Evolutionary conservation across 2,329 filamentous ascomycete genomes (phyloP).

Genomic region (Paecilomyces niveus): DNA sequence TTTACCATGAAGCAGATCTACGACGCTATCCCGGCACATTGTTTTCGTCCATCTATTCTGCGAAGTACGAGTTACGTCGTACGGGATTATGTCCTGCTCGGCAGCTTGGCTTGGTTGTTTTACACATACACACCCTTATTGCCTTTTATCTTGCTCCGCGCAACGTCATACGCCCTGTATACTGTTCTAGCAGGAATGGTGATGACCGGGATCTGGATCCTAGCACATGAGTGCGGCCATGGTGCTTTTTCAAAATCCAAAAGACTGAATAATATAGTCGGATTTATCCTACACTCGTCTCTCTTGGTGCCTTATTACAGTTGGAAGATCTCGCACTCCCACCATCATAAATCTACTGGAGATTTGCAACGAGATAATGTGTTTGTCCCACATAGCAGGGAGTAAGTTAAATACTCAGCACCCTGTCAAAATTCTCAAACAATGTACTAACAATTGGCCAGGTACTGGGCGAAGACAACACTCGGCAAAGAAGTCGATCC

Average conservation of each 20-base stretch:
- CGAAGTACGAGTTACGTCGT: conserved; percentile 1
- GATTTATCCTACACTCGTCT: conserved; percentile 57
- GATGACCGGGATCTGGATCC: conserved; percentile 61
- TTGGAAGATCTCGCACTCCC: conserved; percentile 63
- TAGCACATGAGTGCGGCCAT: conserved; percentile 65
- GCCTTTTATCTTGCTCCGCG: neutral
- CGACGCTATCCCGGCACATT: neutral
- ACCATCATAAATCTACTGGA: conserved; percentile 61
- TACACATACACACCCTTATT: neutral
- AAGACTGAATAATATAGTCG: conserved; percentile 52
- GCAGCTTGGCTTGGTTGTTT: neutral
- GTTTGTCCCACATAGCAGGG: conserved; percentile 38
- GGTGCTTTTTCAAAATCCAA: conserved; percentile 51
- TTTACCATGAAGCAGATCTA: neutral
- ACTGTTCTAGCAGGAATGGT: conserved; percentile 56
- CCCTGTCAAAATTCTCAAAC: neutral
- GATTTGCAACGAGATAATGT: conserved; percentile 62
- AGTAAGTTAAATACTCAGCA: neutral
- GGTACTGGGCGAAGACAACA: conserved; percentile 1
- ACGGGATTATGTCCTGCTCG: conserved; percentile 1
- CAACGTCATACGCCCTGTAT: conserved; percentile 32
- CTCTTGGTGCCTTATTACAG: conserved; percentile 64
- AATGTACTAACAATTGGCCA: neutral
- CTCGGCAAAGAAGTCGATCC: conserved; percentile 32
- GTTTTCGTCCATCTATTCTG: neutral